Conservation (phyloP, 2,329 filamentous ascomycete species). For the Epichloe sylvatica region DNA sequence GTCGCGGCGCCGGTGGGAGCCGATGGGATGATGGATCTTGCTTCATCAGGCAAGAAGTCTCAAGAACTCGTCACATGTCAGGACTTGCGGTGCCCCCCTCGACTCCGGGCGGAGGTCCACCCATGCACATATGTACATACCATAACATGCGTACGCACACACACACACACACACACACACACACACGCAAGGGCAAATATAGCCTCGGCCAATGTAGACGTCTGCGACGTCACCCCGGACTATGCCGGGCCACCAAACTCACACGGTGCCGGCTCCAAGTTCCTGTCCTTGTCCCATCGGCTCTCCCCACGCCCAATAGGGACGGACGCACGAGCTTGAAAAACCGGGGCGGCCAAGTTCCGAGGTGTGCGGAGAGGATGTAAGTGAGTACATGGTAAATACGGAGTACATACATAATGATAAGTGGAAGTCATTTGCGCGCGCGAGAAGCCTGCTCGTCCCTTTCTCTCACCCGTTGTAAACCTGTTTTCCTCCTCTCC, state of each 20-base stretch:
- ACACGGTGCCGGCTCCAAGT: too few species aligned
- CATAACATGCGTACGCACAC: too few species aligned
- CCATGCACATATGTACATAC: too few species aligned
- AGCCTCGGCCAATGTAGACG: too few species aligned
- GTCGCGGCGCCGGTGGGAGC: too few species aligned
- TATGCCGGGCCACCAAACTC: background rate
- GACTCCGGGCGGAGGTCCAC: constrained; percentile 8
- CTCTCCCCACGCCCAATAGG: constrained; percentile 1
- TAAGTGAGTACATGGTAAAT: too few species aligned
- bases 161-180: too few species aligned
- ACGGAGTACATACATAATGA: background rate
- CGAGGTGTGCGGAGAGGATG: background rate
- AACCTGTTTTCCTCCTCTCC: background rate
- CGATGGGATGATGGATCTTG: too few species aligned
- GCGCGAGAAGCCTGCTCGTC: background rate
- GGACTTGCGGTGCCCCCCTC: constrained; percentile 13
- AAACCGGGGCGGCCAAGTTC: constrained; percentile 2
- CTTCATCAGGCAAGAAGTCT: too few species aligned
- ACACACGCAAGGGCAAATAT: too few species aligned
- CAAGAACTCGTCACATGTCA: constrained; percentile 16
- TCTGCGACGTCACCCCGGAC: constrained; percentile 3
- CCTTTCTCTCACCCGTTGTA: background rate
- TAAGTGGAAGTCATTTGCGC: too few species aligned
- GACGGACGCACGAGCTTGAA: constrained; percentile 1
- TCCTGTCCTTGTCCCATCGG: too few species aligned